phyloP scores from a whole-genome alignment of 371 early-diverging fungal genomes.

The Mucor indicus region DNA sequence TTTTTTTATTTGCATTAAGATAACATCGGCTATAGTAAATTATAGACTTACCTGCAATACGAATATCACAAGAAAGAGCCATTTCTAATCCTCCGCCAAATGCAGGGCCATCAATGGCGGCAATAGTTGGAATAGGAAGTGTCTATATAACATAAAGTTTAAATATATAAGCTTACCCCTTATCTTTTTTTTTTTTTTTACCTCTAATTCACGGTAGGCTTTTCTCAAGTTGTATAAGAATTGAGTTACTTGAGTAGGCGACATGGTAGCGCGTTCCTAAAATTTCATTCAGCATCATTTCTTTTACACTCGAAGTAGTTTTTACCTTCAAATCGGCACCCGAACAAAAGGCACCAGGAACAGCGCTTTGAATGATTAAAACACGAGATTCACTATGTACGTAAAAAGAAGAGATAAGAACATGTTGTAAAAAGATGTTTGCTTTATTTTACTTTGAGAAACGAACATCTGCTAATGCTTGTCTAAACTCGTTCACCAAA shows the following conservation, averaged over 20 bases:
- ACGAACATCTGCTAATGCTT: conserved; percentile 64
- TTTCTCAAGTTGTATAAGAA: conserved; percentile 79
- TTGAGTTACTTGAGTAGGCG: conserved; percentile 72
- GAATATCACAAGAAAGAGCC: conserved; percentile 89
- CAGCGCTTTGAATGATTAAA: conserved; percentile 77
- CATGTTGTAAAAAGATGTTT: neutral
- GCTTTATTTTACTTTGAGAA: conserved; percentile 48
- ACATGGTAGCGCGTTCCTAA: conserved; percentile 89
- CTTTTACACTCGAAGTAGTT: neutral
- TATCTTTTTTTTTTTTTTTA: conserved; percentile 14
- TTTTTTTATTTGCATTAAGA: neutral
- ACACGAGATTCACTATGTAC: conserved; percentile 64
- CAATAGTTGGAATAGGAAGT: conserved; percentile 92
- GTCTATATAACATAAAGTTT: conserved; percentile 36
- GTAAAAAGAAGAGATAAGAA: neutral
- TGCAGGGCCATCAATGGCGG: conserved; percentile 93
- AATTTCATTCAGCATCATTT: neutral
- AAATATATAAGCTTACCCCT: neutral
- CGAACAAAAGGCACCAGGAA: conserved; percentile 90
- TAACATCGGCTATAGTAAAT: neutral
- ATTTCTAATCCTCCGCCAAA: conserved; percentile 95
- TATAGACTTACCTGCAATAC: conserved; percentile 69
- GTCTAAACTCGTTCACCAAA: conserved; percentile 72
- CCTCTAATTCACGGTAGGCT: conserved; percentile 83
- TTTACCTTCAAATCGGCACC: conserved; percentile 94